Base-by-base conservation (phyloP, 768 basidiomycete species). In the Termitomyces heimii region DNA sequence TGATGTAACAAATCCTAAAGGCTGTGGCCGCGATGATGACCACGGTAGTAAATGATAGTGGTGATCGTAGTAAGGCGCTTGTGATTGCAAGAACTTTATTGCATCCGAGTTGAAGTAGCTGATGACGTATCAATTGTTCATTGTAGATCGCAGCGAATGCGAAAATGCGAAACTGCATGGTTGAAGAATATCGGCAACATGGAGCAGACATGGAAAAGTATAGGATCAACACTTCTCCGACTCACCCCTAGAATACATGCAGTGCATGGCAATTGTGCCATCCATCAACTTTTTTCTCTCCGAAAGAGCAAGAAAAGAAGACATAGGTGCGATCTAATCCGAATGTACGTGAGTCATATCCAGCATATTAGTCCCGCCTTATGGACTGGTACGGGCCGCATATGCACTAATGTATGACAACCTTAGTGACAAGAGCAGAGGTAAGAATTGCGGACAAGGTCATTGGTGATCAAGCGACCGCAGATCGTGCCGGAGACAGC, bases 401-500 rank as follows among this genome's bases (percentile, higher is more conserved):
- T 39, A 72, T 63, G 48, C 68, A 40, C n/a, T n/a, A 5, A 69
- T 3, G 73, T 71, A 9, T 73, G 71, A 58, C 39, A 73, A 77
- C 75, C 58, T 74, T 75, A 7, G 76, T 76, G 1, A 77, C 75
- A 57, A 78, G 71, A 4, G 77, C 77, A 14, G 71, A 73, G 1
- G 79, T 74, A 12, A 77, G 77, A 61, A 46, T 62, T 59, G 61
- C 65, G 3, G 73, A 75, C 5, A 39, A 39, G 61, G 76, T 73
- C 26, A 66, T 76, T 58, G 55, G 76, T 62, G 60, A 74, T 72
- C 69, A 76, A 20, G 40, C n/a, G 20, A 75, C 75, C 76, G 57
- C 76, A 75, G 32, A 76, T 55, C 39, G 65, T 65, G 20, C 75
- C 71, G 16, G 72, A 66, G 47, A 76, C 66, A 73, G 12, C 47